A percentile compares a stretch with the other conserved stretches of the same genome.
Evolutionary conservation across 2,329 filamentous ascomycete species (phyloP).

Genomic region (Aspergillus sojae): DNA sequence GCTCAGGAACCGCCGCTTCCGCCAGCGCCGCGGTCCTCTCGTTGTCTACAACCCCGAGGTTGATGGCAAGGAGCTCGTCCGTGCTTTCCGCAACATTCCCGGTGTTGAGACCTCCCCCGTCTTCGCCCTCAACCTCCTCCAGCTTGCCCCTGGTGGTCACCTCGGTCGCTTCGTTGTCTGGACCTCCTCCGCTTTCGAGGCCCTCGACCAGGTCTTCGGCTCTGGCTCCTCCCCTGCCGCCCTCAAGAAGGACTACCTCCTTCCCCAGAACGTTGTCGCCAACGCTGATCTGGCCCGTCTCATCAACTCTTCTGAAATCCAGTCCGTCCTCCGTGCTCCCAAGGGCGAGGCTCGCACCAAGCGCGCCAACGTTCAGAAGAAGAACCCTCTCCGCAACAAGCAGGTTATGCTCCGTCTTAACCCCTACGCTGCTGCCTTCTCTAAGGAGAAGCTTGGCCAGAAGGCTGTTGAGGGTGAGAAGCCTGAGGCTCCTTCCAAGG

Average conservation of each 20-base stretch:
- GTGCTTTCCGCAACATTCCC: constrained; percentile 97
- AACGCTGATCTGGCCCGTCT: constrained; percentile 95
- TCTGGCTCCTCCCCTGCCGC: constrained; percentile 84
- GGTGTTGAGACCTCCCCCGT: constrained; percentile 97
- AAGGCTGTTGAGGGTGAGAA: constrained; percentile 66
- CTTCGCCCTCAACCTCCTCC: constrained; percentile 94
- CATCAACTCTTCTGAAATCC: constrained; percentile 99
- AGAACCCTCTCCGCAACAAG: constrained; percentile 99
- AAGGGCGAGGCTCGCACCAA: constrained; percentile 90
- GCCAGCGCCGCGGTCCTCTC: constrained; percentile 95
- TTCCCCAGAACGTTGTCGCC: constrained; percentile 87
- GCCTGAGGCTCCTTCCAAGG: constrained; percentile 57
- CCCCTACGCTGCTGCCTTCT: constrained; percentile 91
- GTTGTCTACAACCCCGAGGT: constrained; percentile 96
- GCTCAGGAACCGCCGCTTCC: constrained; percentile 92
- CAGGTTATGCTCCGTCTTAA: constrained; percentile 98
- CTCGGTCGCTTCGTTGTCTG: constrained; percentile 99
- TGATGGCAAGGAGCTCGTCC: constrained; percentile 91
- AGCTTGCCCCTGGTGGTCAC: constrained; percentile 98
- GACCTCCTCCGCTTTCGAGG: constrained; percentile 95
- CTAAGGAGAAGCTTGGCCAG: constrained; percentile 80
- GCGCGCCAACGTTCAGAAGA: constrained; percentile 93
- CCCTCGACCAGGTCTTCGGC: constrained; percentile 96
- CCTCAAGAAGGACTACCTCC: constrained; percentile 98
- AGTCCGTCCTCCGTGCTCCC: constrained; percentile 89